These are phyloP conservation scores for Oidiodendron maius DNA, from an alignment of 495 filamentous ascomycete species.

Conservation along the genomic window DNA sequence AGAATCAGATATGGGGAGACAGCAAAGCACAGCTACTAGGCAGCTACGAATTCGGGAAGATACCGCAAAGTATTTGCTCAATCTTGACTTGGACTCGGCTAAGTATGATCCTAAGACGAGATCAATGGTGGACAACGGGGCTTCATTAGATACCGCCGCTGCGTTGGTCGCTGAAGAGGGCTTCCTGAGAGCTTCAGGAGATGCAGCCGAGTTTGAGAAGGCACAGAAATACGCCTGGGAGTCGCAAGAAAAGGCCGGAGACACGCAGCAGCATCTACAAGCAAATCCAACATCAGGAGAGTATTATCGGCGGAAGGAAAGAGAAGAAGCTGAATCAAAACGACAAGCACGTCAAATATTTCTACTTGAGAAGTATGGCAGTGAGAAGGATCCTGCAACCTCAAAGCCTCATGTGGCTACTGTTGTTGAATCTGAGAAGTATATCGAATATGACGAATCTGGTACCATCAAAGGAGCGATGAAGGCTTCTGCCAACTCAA, in stretches of 20 bases:
- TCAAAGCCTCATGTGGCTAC: constrained; percentile 57
- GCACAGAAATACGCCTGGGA: constrained; percentile 94
- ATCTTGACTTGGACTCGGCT: constrained; percentile 90
- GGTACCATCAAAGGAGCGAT: constrained; percentile 86
- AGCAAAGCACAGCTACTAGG: constrained; percentile 83
- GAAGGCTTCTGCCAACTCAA: constrained; percentile 69
- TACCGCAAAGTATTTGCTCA: constrained; percentile 95
- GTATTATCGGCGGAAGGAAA: constrained; percentile 70
- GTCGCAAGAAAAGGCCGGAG: constrained; percentile 71
- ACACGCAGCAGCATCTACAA: constrained; percentile 78
- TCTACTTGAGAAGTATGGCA: constrained; percentile 82
- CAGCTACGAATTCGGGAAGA: constrained; percentile 92
- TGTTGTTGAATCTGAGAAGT: constrained; percentile 77
- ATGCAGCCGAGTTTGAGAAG: constrained; percentile 89
- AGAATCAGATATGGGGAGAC: constrained; percentile 92
- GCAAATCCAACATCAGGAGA: constrained; percentile 95
- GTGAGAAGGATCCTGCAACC: constrained; percentile 56
- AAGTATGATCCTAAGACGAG: constrained; percentile 98
- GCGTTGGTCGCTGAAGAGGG: constrained; percentile 91
- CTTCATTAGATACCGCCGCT: constrained; percentile 75
- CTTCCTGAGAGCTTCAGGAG: constrained; percentile 83
- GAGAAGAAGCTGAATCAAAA: constrained; percentile 63
- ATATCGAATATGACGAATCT: constrained; percentile 89
- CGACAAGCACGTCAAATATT: constrained; percentile 60
- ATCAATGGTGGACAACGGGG: constrained; percentile 86